Evolutionary conservation across 129 eudicot genomes (phyloP), one percentile per base, ranked within the genome.

Genomic region (Centaurea solstitialis): DNA sequence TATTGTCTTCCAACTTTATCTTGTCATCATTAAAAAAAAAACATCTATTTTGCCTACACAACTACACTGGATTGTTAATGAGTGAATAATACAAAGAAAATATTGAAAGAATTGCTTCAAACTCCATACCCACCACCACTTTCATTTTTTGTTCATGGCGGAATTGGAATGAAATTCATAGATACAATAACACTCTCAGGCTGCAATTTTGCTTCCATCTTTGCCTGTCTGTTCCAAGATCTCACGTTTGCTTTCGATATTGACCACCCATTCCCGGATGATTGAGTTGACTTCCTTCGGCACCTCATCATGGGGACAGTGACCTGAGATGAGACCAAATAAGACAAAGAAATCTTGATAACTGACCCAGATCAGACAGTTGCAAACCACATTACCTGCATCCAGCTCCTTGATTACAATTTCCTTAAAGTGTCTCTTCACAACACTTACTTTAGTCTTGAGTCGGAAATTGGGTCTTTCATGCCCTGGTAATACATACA

Each of bases 221-320:
- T 75, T 59, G 75, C 30, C 30, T 20, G 59, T 68, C 40, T 41
- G 24, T 50, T 84, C 53, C 38, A 71, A 67, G 11, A 20, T 84
- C 76, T 22, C 9, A 6, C 2, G n/a, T 35, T 72, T 73, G 20
- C 53, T 30, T 76, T 87, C 98, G 9, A 82, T 74, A 40, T 80
- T 62, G 33, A 72, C 79, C 53, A 92, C 89, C 98, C 98, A 94
- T 64, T 87, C 81, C 39, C 62, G 79, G 70, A 94, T 88, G 43
- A 92, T 85, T 13, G 89, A 76, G 81, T 92, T 94, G 59, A 94
- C 97, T 85, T 84, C 87, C 82, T 86, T 89, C 2, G 98, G 98
- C 70, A 77, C 82, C 90, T 92, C 98, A 78, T 94, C 98, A 15
- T 92, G 98, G 39, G 98, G 98, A 75, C 98, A 94, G 72, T 92